Evolutionary conservation across 2,329 filamentous ascomycete species (phyloP).

Genomic region (Penicillium sp.): DNA sequence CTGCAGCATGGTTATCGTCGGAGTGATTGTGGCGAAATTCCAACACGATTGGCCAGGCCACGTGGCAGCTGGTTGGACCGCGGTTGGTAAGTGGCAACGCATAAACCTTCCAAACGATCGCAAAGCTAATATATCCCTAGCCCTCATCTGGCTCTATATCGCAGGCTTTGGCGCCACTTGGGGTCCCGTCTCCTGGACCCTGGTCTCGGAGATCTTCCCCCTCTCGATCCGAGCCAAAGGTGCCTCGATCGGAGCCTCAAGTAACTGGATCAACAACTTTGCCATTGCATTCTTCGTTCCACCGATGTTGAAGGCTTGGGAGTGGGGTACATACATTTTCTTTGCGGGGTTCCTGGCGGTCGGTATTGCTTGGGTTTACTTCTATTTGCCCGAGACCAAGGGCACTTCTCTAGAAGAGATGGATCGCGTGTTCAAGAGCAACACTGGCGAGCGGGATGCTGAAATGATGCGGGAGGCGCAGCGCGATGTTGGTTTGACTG

Average conservation of each 20-base stretch:
- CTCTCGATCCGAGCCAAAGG: constrained; percentile 31
- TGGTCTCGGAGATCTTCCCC: constrained; percentile 31
- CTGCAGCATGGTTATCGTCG: constrained; percentile 26
- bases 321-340: constrained; percentile 33
- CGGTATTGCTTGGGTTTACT: constrained; percentile 29
- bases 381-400: constrained; percentile 57
- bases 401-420: constrained; percentile 56
- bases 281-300: constrained; percentile 32
- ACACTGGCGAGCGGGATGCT: constrained; percentile 29
- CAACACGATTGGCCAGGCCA: constrained; percentile 29
- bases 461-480: constrained; percentile 26
- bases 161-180: constrained; percentile 28
- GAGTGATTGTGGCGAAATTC: constrained; percentile 29
- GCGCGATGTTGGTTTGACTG: constrained; percentile 25
- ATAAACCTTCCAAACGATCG: neutral
- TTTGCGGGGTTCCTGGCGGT: constrained; percentile 27
- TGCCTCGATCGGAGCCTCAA: constrained; percentile 28
- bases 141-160: constrained; percentile 30
- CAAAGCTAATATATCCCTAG: constrained; percentile 7
- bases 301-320: constrained; percentile 25
- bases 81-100: constrained; percentile 21
- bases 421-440: constrained; percentile 42
- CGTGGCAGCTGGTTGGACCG: constrained; percentile 28
- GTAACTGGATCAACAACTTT: constrained; percentile 35
- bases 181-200: constrained; percentile 31